A percentile compares a stretch with the other conserved stretches of the same genome.
Conservation (phyloP, 1,284 basidiomycete species). For the Pascua sp. region DNA sequence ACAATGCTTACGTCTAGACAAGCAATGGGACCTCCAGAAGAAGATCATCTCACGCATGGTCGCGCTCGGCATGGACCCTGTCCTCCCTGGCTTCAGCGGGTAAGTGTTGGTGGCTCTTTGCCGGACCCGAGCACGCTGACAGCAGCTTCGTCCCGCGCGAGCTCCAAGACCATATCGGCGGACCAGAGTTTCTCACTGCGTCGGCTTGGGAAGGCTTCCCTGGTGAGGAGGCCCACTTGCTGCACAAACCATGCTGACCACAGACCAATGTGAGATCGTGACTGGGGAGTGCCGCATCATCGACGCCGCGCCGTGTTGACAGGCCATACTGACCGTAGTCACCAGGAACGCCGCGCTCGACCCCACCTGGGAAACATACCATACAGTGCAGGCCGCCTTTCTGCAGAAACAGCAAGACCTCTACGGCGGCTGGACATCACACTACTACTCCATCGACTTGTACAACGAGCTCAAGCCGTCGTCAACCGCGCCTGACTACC, state of each 20-base stretch:
- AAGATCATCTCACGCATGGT: constrained; percentile 50
- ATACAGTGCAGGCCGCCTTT: constrained; percentile 50
- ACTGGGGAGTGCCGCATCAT: too few relatives aligned
- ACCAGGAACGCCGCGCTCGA: constrained; percentile 52
- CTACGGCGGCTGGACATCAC: constrained; percentile 48
- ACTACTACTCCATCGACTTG: constrained; percentile 54
- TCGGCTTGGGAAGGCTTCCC: constrained; percentile 7
- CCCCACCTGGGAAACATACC: constrained; percentile 51
- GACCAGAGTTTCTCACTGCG: constrained; percentile 45
- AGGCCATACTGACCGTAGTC: constrained; percentile 4
- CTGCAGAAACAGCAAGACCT: constrained; percentile 50
- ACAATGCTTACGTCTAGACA: constrained; percentile 20
- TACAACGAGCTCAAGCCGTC: constrained; percentile 54
- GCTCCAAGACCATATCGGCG: constrained; percentile 44
- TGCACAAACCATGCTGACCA: too few relatives aligned
- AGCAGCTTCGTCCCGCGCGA: constrained; percentile 49
- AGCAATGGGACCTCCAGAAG: constrained; percentile 39
- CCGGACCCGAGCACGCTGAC: too few relatives aligned
- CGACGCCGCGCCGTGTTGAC: too few relatives aligned
- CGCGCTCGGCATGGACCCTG: constrained; percentile 54
- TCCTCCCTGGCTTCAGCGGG: constrained; percentile 52
- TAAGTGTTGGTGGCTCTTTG: too few relatives aligned
- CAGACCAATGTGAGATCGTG: too few relatives aligned
- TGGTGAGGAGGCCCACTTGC: neutral
- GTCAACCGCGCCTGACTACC: constrained; percentile 46